Conservation (phyloP, 768 basidiomycete species). For the Lactarius akahatsu region DNA sequence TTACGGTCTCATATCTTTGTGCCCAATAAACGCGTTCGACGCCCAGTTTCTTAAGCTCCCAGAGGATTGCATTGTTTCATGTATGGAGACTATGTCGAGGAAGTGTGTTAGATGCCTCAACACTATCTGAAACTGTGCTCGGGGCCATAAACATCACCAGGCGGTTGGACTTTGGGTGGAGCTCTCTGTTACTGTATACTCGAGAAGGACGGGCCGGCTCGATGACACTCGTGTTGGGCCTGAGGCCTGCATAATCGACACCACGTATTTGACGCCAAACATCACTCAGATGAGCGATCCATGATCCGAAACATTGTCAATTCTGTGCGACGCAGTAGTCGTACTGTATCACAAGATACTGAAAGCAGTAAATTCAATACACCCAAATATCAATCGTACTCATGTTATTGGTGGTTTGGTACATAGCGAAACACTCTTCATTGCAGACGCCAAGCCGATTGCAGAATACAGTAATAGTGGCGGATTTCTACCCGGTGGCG, state of each 20-base stretch:
- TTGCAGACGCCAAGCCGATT: not conserved
- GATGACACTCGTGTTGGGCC: not conserved
- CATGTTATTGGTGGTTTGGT: not conserved
- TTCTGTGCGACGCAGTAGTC: not conserved
- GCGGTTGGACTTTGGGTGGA: not conserved
- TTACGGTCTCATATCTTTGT: not conserved
- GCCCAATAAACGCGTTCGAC: not conserved
- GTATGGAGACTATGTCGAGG: not conserved
- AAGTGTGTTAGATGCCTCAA: not conserved
- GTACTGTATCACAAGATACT: not conserved
- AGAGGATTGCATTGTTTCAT: not conserved
- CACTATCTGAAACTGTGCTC: not conserved
- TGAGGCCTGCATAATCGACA: not conserved
- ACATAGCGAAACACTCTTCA: not conserved
- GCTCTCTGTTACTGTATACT: not conserved
- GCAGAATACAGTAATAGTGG: not conserved
- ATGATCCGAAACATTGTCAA: not conserved
- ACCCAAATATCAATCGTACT: not conserved
- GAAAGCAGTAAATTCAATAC: not conserved
- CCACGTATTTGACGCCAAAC: not conserved
- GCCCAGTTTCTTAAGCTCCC: not conserved
- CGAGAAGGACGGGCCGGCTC: not conserved
- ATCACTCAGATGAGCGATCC: not conserved
- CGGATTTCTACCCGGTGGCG: slow-evolving; percentile 26
- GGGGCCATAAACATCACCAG: not conserved